phyloP scores from a whole-genome alignment of 805 yeast genomes.

The Cyberlindnera samutprakarnensis region DNA sequence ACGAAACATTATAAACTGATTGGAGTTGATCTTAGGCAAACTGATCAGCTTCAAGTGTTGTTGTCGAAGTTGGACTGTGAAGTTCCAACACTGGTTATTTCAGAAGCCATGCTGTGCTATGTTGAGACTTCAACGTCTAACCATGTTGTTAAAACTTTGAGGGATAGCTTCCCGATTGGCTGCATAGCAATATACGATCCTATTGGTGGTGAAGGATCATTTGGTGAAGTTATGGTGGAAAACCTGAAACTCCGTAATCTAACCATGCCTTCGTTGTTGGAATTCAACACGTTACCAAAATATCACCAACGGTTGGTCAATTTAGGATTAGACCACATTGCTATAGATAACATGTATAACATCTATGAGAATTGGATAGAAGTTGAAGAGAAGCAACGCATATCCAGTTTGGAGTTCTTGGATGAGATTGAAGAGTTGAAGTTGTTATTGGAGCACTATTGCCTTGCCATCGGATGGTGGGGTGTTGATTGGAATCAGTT shows the following conservation, averaged over 20 bases:
- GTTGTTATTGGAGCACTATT: slow-evolving; percentile 45
- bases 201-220: slow-evolving; percentile 43
- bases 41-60: slow-evolving; percentile 19
- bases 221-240: slow-evolving; percentile 48
- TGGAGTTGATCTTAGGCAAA: slow-evolving; percentile 28
- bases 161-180: slow-evolving; percentile 13
- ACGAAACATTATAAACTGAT: slow-evolving; percentile 21
- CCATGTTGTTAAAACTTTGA: slow-evolving; percentile 29
- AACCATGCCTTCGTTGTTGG: slow-evolving; percentile 31
- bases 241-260: slow-evolving; percentile 40
- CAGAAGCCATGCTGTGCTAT: slow-evolving; percentile 56
- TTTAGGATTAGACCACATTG: slow-evolving; percentile 11
- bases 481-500: slow-evolving; percentile 20
- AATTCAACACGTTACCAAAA: slow-evolving; percentile 29
- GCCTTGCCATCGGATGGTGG: slow-evolving; percentile 28
- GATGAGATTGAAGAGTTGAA: slow-evolving; percentile 55
- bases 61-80: slow-evolving; percentile 16
- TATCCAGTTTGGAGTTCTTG: slow-evolving; percentile 41
- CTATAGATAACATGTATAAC: slow-evolving; percentile 26
- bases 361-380: slow-evolving; percentile 26
- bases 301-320: slow-evolving; percentile 12
- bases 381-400: slow-evolving; percentile 30
- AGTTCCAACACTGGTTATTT: slow-evolving; percentile 42
- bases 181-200: slow-evolving; percentile 47
- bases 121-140: slow-evolving; percentile 34